Percentiles rank a stretch among this genome's conserved stretches.
These are phyloP conservation scores for Penicillium verrucosum DNA, from an alignment of 2,329 filamentous ascomycete species.

Conservation along the genomic window DNA sequence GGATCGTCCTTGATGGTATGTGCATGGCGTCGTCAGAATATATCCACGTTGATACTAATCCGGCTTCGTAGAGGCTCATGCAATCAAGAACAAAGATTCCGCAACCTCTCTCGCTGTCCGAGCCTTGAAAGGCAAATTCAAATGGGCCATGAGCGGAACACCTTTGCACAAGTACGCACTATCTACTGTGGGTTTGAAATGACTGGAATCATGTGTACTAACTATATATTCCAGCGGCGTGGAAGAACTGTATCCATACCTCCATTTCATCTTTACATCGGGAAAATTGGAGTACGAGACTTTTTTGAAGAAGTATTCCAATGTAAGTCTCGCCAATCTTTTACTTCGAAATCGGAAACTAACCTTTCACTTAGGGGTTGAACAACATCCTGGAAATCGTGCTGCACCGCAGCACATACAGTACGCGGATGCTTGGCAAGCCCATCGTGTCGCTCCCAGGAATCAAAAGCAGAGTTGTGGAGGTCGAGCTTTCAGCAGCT, in stretches of 20 bases:
- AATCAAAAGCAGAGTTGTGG: not conserved
- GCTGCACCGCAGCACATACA: not conserved
- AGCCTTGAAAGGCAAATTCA: conserved; percentile 33
- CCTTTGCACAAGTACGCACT: conserved; percentile 37
- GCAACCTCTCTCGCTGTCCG: conserved; percentile 38
- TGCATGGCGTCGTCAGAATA: not conserved
- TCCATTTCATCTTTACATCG: conserved; percentile 37
- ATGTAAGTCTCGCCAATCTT: conserved; percentile 5
- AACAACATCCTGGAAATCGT: not conserved
- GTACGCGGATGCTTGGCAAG: not conserved
- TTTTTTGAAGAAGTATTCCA: conserved; percentile 29
- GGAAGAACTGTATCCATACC: conserved; percentile 41
- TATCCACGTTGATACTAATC: not conserved
- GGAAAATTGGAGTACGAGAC: conserved; percentile 21
- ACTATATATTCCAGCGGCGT: conserved; percentile 20
- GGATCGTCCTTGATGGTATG: conserved; percentile 43
- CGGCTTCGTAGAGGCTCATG: conserved; percentile 28
- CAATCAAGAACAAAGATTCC: conserved; percentile 36
- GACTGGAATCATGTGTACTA: not conserved
- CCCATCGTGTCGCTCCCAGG: not conserved
- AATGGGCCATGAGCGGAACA: conserved; percentile 42
- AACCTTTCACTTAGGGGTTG: not conserved
- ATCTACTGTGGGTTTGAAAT: too few relatives aligned
- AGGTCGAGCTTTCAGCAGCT: not conserved
- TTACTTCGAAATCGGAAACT: not conserved